phyloP scores from a whole-genome alignment of 2,329 filamentous ascomycete genomes.

The Aspergillus ochraceoroseus region DNA sequence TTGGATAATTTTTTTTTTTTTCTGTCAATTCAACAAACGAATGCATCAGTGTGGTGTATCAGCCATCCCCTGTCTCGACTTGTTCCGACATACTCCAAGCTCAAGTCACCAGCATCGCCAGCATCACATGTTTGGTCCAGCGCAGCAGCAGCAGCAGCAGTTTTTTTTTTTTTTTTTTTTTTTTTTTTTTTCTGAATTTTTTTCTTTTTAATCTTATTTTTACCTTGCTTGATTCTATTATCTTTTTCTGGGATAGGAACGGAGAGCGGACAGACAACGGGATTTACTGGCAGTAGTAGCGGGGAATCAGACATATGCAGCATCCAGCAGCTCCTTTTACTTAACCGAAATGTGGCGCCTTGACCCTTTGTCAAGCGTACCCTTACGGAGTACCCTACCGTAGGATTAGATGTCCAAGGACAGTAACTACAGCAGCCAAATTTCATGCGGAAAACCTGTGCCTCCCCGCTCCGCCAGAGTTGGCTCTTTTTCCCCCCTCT shows the following conservation, averaged over 20 bases:
- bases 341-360: too few species aligned
- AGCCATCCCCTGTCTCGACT: slow-evolving; percentile 6
- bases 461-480: too few species aligned
- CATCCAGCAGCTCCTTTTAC: too few species aligned
- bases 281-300: neutral
- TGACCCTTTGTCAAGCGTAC: too few species aligned
- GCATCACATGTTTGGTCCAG: slow-evolving; percentile 10
- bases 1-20: slow-evolving; percentile 1
- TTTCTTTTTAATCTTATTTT: neutral
- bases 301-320: too few species aligned
- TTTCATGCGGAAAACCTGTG: too few species aligned
- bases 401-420: too few species aligned
- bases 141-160: slow-evolving; percentile 5
- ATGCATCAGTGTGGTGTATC: neutral
- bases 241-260: slow-evolving; percentile 4
- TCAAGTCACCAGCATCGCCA: neutral
- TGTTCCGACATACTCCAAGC: slow-evolving; percentile 8
- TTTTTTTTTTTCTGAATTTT: slow-evolving; percentile 1
- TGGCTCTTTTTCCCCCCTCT: too few species aligned
- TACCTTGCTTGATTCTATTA: neutral
- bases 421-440: too few species aligned
- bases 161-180: too few species aligned
- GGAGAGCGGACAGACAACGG: neutral
- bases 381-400: too few species aligned
- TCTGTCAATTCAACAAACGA: too few species aligned